A percentile compares a stretch with the other conserved stretches of the same genome.
Conservation (phyloP, 83 land plant species). For the Larix sibirica region DNA sequence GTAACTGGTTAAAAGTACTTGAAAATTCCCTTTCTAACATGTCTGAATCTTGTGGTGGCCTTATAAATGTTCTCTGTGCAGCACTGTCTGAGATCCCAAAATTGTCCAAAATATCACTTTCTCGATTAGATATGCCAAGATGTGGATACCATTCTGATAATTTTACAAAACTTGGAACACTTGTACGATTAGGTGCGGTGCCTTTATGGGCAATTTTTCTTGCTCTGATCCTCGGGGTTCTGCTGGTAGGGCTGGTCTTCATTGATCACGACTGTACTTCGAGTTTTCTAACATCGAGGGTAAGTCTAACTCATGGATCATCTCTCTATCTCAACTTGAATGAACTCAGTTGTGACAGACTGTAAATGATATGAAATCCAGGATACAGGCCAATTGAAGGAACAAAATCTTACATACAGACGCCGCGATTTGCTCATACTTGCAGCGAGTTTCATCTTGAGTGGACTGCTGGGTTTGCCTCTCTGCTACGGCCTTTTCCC, state of each 20-base stretch:
- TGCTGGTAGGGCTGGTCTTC: slow-evolving; percentile 15
- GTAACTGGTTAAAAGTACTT: no score
- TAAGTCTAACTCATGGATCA: background rate
- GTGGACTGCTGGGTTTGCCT: slow-evolving; percentile 20
- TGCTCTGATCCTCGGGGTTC: slow-evolving; percentile 18
- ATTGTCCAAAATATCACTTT: slow-evolving; percentile 6
- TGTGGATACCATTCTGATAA: slow-evolving; percentile 10
- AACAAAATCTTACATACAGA: background rate
- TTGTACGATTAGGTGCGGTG: background rate
- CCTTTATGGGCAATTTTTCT: slow-evolving; percentile 26
- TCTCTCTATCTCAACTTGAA: background rate
- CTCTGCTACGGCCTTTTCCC: slow-evolving; percentile 16
- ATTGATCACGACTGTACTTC: slow-evolving; percentile 8
- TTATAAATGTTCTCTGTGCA: background rate
- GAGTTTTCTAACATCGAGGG: background rate
- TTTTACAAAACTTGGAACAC: background rate
- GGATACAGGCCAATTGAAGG: background rate
- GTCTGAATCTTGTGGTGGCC: no score
- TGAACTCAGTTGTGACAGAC: background rate
- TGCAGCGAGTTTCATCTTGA: slow-evolving; percentile 3
- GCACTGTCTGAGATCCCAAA: slow-evolving; percentile 8
- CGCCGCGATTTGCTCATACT: slow-evolving; percentile 13
- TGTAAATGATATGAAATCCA: background rate
- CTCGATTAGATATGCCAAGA: slow-evolving; percentile 12
- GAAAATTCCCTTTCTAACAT: no score